These are phyloP conservation scores for Saturnispora diversa DNA, from an alignment of 805 yeast genomes.

Conservation along the genomic window DNA sequence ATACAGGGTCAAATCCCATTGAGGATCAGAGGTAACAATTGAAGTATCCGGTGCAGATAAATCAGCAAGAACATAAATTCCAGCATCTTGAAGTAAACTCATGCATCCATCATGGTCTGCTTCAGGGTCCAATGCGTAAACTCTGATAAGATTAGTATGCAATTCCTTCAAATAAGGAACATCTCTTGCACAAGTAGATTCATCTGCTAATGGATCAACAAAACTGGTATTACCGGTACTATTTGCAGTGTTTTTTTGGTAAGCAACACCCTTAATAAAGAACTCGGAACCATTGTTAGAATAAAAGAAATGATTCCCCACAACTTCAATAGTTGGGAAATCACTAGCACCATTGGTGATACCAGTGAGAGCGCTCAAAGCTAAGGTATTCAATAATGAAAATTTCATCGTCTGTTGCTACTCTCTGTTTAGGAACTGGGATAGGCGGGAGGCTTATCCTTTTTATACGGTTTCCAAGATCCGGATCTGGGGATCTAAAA, in stretches of 20 bases:
- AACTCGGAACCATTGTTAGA: conserved; percentile 70
- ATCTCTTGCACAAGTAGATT: conserved; percentile 66
- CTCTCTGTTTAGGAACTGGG: background rate
- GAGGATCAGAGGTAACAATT: conserved; percentile 67
- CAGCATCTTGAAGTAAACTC: conserved; percentile 67
- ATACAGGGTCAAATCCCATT: conserved; percentile 66
- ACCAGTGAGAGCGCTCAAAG: conserved; percentile 7
- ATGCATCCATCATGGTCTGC: conserved; percentile 72
- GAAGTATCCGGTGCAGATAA: conserved; percentile 78
- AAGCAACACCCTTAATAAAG: conserved; percentile 81
- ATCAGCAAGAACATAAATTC: conserved; percentile 87
- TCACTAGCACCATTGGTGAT: conserved; percentile 22
- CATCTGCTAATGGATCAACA: conserved; percentile 75
- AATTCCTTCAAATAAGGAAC: conserved; percentile 64
- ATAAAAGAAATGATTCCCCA: conserved; percentile 72
- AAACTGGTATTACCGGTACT: conserved; percentile 31
- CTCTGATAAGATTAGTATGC: conserved; percentile 72
- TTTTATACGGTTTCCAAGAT: too few relatives aligned
- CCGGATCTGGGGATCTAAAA: too few relatives aligned
- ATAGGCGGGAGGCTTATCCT: conserved; percentile 4
- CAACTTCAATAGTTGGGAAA: conserved; percentile 47
- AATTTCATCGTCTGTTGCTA: background rate
- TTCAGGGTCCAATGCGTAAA: conserved; percentile 74
- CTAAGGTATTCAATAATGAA: background rate
- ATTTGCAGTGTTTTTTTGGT: conserved; percentile 62